phyloP scores from a whole-genome alignment of 768 basidiomycete species.

The Russula brevipes region DNA sequence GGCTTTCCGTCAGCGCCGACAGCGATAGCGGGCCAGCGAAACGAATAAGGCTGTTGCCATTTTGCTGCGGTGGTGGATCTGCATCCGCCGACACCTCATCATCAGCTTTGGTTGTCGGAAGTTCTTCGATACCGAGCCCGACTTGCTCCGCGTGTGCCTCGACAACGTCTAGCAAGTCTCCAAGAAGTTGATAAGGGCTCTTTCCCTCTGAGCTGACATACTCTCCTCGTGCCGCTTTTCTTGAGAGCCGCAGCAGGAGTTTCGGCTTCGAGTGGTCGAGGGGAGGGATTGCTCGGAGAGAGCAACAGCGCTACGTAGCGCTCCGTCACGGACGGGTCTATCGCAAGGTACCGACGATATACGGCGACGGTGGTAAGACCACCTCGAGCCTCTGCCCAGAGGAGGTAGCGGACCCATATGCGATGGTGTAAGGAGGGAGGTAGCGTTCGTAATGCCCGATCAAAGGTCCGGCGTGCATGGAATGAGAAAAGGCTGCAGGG shows the following conservation, averaged over 20 bases:
- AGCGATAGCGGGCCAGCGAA: conserved; percentile 57
- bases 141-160: conserved; percentile 90
- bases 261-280: conserved; percentile 90
- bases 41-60: conserved; percentile 46
- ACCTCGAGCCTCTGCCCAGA: conserved; percentile 84
- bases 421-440: conserved; percentile 88
- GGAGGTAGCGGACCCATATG: conserved; percentile 88
- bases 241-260: conserved; percentile 74
- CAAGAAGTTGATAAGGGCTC: conserved; percentile 90
- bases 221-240: conserved; percentile 76
- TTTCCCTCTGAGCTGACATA: conserved; percentile 89
- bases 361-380: conserved; percentile 73
- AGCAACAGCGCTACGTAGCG: conserved; percentile 69
- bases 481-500: conserved; percentile 75
- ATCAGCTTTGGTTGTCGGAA: conserved; percentile 35
- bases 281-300: conserved; percentile 47
- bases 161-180: conserved; percentile 87
- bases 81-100: conserved; percentile 44
- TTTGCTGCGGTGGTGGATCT: conserved; percentile 29
- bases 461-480: conserved; percentile 94
- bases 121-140: conserved; percentile 75
- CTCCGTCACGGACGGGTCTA: conserved; percentile 79
- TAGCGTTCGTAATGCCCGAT: conserved; percentile 88
- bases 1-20: conserved; percentile 48
- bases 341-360: conserved; percentile 83